A percentile compares a stretch with the other conserved stretches of the same genome.
These are phyloP conservation scores for Alternaria atra DNA, from an alignment of 2,329 filamentous ascomycete species.

Conservation along the genomic window DNA sequence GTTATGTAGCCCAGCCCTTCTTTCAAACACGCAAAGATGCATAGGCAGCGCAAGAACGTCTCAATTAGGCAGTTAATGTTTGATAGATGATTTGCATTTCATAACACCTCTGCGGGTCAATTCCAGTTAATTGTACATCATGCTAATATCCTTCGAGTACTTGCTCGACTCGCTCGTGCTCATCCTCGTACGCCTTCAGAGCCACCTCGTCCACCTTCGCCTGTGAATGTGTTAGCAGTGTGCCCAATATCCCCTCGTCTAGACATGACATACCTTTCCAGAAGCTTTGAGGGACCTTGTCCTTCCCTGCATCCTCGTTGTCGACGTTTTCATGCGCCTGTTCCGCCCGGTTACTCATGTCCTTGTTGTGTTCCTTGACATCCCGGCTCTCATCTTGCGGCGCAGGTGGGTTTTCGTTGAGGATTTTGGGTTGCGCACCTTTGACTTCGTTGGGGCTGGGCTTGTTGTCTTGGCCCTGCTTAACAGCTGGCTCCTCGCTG, in stretches of 20 bases:
- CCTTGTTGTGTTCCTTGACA: conserved; percentile 56
- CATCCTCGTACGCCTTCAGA: conserved; percentile 17
- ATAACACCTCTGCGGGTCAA: not conserved
- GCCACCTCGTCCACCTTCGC: conserved; percentile 40
- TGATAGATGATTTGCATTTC: not conserved
- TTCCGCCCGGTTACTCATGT: conserved; percentile 55
- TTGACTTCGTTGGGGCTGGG: conserved; percentile 32
- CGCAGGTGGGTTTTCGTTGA: conserved; percentile 47
- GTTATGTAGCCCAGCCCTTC: conserved; percentile 17
- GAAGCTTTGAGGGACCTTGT: conserved; percentile 53
- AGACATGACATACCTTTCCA: conserved; percentile 49
- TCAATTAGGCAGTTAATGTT: not conserved
- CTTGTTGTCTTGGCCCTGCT: conserved; percentile 18
- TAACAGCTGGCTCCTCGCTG: conserved; percentile 28
- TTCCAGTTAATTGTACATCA: conserved; percentile 14
- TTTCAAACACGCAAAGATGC: not conserved
- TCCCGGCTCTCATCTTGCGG: conserved; percentile 47
- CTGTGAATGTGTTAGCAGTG: conserved; percentile 25
- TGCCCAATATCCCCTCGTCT: not conserved
- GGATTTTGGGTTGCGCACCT: conserved; percentile 56
- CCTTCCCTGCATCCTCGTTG: conserved; percentile 51
- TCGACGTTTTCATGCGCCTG: conserved; percentile 51
- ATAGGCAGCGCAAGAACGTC: not conserved
- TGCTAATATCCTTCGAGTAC: not conserved
- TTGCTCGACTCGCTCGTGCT: not conserved